Evolutionary conservation across 192 early-diverging fungal genomes (phyloP), one percentile per base, ranked within the genome.

Genomic region (Mortierella claussenii): DNA sequence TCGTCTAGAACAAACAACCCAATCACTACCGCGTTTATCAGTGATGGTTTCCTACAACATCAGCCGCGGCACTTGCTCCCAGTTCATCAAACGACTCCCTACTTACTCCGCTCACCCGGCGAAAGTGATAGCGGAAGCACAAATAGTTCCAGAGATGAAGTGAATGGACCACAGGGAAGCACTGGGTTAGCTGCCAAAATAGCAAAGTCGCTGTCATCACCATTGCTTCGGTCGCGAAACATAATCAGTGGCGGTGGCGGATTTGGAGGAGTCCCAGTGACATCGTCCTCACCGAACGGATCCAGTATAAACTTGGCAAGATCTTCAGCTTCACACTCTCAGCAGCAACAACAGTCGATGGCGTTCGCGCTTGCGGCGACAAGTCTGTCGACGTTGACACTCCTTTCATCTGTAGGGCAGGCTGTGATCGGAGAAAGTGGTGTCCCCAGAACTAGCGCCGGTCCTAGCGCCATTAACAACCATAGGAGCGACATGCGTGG

Each of bases 281-380:
- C 31, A 15, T 31, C 45, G 12, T 21, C 17, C 6, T 74, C 70
- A 1, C 70, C 70, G 3, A 58, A 30, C 17, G 63, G 71, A 17
- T 66, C 63, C 0, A 45, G 10, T 3, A 10, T 57, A 4, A 75
- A 60, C 33, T 26, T 75, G 24, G 0, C 10, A n/a, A n/a, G n/a
- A n/a, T n/a, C n/a, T n/a, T n/a, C n/a, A n/a, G n/a, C n/a, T n/a
- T n/a, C n/a, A n/a, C n/a, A n/a, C n/a, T n/a, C n/a, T n/a, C n/a
- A n/a, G n/a, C n/a, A n/a, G n/a, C 57, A 66, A 24, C 56, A 76
- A 20, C 73, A 66, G 53, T 76, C 73, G 3, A 33, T 59, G 7
- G 58, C 73, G 7, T 76, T 67, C 20, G 54, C 73, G 0, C 34
- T 76, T 9, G 73, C 65, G 6, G 59, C 63, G 11, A 67, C 73